Evolutionary conservation across 345 rosid species (phyloP), one percentile per base, ranked within the genome.

Genomic region (Salix brachista): DNA sequence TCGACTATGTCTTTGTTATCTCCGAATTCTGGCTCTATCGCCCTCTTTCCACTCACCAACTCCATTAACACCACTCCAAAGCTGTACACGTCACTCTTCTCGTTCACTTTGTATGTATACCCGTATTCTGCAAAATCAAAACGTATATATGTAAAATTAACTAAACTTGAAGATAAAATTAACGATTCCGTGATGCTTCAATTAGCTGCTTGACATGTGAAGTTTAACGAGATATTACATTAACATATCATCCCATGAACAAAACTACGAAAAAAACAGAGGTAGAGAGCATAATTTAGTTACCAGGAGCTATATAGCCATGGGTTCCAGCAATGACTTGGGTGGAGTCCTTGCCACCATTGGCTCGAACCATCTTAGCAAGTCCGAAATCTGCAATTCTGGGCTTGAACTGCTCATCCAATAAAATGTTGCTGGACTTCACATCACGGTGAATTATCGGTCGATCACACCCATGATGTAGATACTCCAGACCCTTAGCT

Each of bases 231-330:
- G 52, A 46, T 46, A 46, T 13, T 46, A 46, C 52, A 41, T 41
- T 9, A 41, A 3, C 18, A 16, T 46, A 14, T 46, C 52, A 13
- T 46, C 52, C 18, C 52, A 46, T 46, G 52, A 46, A 46, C 52
- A 46, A 4, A 4, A 46, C 46, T 46, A 46, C 18, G 52, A 46
- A 14, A 46, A 16, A 46, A 46, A 46, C 4, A 3, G 6, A 46
- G 50, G 10, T 6, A 30, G 23, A 46, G 61, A 64, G 41, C 2
- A 7, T 37, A 28, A 8, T 41, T 26, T 4, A 61, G 81, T 81
- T 88, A 93, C 99, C 98, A 71, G 98, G 99, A 82, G 99, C 99
- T 32, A 96, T 96, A 83, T 96, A 96, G 21, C 99, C 99, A 13
- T 80, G 88, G 19, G 98, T 96, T 80, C 99, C 99, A 0, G 98